Evolutionary conservation across 257 asterid genomes (phyloP).

Genomic region (Fraxinus cuspidata): DNA sequence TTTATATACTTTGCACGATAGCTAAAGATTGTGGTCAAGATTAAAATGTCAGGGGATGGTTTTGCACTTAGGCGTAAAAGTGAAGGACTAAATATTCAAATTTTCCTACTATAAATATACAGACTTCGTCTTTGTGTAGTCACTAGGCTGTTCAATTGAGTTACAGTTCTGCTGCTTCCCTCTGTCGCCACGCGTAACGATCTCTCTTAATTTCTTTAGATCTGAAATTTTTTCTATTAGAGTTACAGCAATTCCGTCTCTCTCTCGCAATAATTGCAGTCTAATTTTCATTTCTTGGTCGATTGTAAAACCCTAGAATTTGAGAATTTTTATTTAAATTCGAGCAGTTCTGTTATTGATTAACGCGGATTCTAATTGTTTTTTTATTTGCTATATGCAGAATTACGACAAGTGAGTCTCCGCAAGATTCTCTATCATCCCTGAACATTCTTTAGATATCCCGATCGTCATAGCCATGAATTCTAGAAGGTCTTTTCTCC

Average conservation of each 20-base stretch:
- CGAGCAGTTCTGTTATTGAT: slow-evolving; percentile 12
- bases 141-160: neutral
- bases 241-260: neutral
- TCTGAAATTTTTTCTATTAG: slow-evolving; percentile 19
- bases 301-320: slow-evolving; percentile 22
- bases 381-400: slow-evolving; percentile 19
- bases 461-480: slow-evolving; percentile 45
- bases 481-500: slow-evolving; percentile 49
- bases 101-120: neutral
- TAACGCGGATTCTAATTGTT: slow-evolving; percentile 2
- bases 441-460: slow-evolving; percentile 24
- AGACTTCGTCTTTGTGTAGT: neutral
- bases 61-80: neutral
- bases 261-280: neutral
- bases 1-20: no score
- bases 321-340: slow-evolving; percentile 12
- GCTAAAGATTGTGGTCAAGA: no score
- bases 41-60: neutral
- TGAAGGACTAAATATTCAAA: neutral
- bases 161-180: neutral
- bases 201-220: slow-evolving; percentile 26
- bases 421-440: slow-evolving; percentile 17
- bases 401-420: slow-evolving; percentile 18
- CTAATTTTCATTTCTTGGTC: slow-evolving; percentile 10
- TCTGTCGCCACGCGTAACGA: slow-evolving; percentile 5